Conservation (phyloP, 352 stramenopile species). For the Phytophthora hibernalis region DNA sequence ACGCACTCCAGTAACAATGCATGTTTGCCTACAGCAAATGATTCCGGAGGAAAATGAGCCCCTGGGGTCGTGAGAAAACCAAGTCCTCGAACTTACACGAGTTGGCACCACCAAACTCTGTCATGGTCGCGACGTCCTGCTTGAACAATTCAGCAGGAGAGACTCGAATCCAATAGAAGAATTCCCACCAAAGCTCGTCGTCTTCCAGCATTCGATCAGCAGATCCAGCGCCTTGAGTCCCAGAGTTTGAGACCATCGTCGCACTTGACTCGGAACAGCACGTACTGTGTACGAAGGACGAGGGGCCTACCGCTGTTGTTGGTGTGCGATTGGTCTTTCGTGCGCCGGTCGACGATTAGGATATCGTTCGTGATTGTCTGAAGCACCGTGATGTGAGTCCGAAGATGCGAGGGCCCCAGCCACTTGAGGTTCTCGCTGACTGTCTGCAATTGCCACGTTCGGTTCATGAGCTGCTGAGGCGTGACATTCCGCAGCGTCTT, state of each 20-base stretch:
- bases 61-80: constrained; percentile 23
- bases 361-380: constrained; percentile 40
- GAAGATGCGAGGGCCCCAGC: constrained; percentile 30
- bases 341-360: constrained; percentile 39
- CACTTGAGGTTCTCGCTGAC: constrained; percentile 25
- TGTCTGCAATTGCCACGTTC: constrained; percentile 35
- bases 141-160: constrained; percentile 8
- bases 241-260: constrained; percentile 17
- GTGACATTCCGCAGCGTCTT: constrained; percentile 32
- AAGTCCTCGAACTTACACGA: constrained; percentile 30
- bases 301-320: neutral
- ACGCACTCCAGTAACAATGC: neutral
- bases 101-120: constrained; percentile 37
- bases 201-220: constrained; percentile 19
- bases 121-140: constrained; percentile 7
- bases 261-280: constrained; percentile 30
- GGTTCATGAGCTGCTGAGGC: constrained; percentile 23
- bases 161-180: constrained; percentile 50
- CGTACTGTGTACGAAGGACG: constrained; percentile 40
- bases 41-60: constrained; percentile 47
- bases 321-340: constrained; percentile 14
- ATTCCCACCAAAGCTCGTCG: constrained; percentile 42
- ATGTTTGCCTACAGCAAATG: neutral
- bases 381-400: constrained; percentile 29
- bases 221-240: constrained; percentile 45